phyloP scores from a whole-genome alignment of 2,329 filamentous ascomycete species.

The Esteya vermicola region DNA sequence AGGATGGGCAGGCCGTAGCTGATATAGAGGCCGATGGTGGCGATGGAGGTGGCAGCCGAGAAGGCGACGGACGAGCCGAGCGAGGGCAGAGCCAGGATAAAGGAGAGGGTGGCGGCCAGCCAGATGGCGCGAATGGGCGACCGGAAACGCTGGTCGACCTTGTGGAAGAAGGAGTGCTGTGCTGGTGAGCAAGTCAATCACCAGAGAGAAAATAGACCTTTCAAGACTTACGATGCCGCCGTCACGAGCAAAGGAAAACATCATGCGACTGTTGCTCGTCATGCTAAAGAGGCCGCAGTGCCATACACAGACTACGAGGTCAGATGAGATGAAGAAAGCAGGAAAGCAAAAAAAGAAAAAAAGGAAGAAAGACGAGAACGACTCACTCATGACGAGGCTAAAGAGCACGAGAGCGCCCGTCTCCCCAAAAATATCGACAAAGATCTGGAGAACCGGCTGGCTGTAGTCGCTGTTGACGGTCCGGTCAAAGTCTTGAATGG shows the following conservation, averaged over 20 bases:
- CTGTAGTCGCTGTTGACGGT: conserved; percentile 29
- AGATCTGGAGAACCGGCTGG: conserved; percentile 43
- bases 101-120: conserved; percentile 37
- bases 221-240: conserved; percentile 31
- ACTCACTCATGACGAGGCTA: conserved; percentile 31
- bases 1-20: conserved; percentile 43
- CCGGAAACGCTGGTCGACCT: conserved; percentile 33
- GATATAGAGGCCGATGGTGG: conserved; percentile 43
- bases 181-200: background rate
- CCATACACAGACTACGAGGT: conserved; percentile 36
- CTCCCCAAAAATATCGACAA: conserved; percentile 41
- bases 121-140: conserved; percentile 39
- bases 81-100: conserved; percentile 39
- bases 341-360: background rate
- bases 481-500: conserved; percentile 38
- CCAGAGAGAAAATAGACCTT: background rate
- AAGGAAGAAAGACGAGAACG: too few relatives aligned
- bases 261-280: conserved; percentile 43
- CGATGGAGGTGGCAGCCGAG: conserved; percentile 42
- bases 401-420: conserved; percentile 40
- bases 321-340: background rate
- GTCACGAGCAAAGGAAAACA: conserved; percentile 43
- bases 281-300: conserved; percentile 45
- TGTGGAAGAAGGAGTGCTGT: conserved; percentile 35
- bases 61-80: conserved; percentile 41